Evolutionary conservation across 2,329 filamentous ascomycete genomes (phyloP).

Genomic region (Elsinoe australis): DNA sequence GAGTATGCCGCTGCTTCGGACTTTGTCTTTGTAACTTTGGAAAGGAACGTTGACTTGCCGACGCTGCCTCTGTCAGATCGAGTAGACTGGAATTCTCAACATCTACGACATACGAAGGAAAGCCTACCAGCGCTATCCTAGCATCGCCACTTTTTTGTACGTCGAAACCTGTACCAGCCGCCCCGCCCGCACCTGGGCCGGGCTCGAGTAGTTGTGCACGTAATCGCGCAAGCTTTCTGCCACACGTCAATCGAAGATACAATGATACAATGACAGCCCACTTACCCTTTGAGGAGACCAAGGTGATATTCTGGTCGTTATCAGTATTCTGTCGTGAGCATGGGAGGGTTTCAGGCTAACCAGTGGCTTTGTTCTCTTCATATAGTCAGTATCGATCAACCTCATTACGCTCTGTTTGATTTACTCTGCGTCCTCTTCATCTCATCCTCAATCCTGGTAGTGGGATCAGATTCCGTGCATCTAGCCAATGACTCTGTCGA

Average conservation of each 20-base stretch:
- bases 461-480: conserved; percentile 5
- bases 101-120: conserved; percentile 67
- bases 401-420: conserved; percentile 25
- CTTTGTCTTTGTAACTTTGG: conserved; percentile 96
- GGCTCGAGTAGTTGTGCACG: conserved; percentile 92
- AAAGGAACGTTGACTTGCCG: conserved; percentile 97
- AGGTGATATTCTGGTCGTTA: conserved; percentile 79
- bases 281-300: conserved; percentile 90
- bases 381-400: conserved; percentile 29
- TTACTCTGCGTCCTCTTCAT: conserved; percentile 98
- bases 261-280: background rate
- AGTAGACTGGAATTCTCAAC: background rate
- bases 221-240: conserved; percentile 87
- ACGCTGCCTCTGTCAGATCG: conserved; percentile 40
- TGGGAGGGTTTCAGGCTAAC: conserved; percentile 48
- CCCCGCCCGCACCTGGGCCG: conserved; percentile 65
- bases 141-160: conserved; percentile 96
- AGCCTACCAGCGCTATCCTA: conserved; percentile 94
- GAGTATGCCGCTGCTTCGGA: conserved; percentile 93
- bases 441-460: conserved; percentile 90
- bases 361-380: conserved; percentile 95
- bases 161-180: conserved; percentile 72
- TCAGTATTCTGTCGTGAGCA: conserved; percentile 32
- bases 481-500: conserved; percentile 15
- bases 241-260: conserved; percentile 23